Base-by-base conservation (phyloP, 352 stramenopile genomes). In the Globisporangium takayamanum region DNA sequence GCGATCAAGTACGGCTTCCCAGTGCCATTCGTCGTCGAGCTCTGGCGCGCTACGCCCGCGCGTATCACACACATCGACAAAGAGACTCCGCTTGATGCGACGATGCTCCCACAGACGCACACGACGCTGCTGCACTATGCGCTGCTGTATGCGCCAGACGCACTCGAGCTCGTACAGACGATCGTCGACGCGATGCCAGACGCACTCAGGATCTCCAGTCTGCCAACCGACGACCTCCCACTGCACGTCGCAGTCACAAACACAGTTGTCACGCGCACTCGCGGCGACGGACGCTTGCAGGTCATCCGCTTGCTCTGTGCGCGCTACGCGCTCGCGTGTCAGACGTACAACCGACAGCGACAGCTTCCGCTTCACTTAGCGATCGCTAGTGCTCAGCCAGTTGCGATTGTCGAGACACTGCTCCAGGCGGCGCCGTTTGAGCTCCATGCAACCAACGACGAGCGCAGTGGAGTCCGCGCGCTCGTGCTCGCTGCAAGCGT, bases 91-190 rank as follows among this genome's bases (percentile, higher is more conserved):
- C 47, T 74, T 15, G 45, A 53, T 33, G 49, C 55, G 37, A 71
- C 62, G 15, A 80, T 68, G 22, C 71, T 87, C 30, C 10, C 33
- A 15, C 62, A 49, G 2, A 84, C 69, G 8, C 55, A 60, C 16
- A 83, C 68, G 22, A 86, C 80, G 7, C 60, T 88, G 15, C 55
- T 91, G 30, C 81, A 89, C 20, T 91, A 86, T 33, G 66, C 60
- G 12, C 53, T 89, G 7, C 52, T 88, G 0, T 74, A 88, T 55
- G 68, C 79, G 6, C 58, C 69, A 6, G 30, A 53, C 16, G 49
- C 59, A n/a, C 60, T 62, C 0, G 41, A 33, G n/a, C 55, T 85
- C 22, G 44, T 86, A 0, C 58, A 68, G 14, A 41, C 67, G 22
- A 20, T 91, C 10, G 25, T 88, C 2, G 51, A 59, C 0, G 44